phyloP scores from a whole-genome alignment of 1,284 basidiomycete species.

The Ceratobasidium sp. region DNA sequence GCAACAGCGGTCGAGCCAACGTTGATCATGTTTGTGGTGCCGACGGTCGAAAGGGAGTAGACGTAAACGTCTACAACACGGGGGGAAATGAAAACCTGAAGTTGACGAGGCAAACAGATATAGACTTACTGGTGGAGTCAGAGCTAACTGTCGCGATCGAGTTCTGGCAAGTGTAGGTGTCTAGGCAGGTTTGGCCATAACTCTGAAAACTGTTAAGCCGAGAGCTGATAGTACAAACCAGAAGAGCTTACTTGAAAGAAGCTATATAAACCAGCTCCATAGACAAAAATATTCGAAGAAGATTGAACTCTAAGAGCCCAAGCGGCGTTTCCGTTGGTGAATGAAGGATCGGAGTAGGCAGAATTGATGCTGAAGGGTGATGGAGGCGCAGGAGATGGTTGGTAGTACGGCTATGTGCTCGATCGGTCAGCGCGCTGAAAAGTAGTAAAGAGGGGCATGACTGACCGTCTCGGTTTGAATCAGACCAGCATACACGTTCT shows the following conservation, averaged over 20 bases:
- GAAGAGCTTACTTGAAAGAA: slow-evolving; percentile 64
- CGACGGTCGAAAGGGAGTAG: slow-evolving; percentile 70
- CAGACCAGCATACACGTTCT: slow-evolving; percentile 73
- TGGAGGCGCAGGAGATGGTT: slow-evolving; percentile 40
- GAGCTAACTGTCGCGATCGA: slow-evolving; percentile 68
- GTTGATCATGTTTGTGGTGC: slow-evolving; percentile 64
- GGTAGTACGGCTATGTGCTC: slow-evolving; percentile 41
- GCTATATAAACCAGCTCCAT: slow-evolving; percentile 72
- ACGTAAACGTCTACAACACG: slow-evolving; percentile 53
- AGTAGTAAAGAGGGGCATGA: background rate
- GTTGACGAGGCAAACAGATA: slow-evolving; percentile 48
- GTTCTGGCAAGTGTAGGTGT: slow-evolving; percentile 60
- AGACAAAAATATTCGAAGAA: slow-evolving; percentile 68
- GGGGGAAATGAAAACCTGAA: background rate
- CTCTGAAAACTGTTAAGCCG: slow-evolving; percentile 16
- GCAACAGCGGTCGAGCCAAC: slow-evolving; percentile 61
- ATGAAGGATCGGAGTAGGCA: slow-evolving; percentile 63
- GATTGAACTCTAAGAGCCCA: slow-evolving; percentile 67
- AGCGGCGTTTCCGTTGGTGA: slow-evolving; percentile 55
- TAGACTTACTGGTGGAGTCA: slow-evolving; percentile 51
- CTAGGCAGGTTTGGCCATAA: slow-evolving; percentile 56
- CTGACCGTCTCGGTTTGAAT: slow-evolving; percentile 59
- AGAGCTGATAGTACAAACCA: background rate
- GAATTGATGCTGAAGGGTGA: slow-evolving; percentile 48
- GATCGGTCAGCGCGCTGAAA: background rate